Conservation (phyloP, 2,329 filamentous ascomycete species). For the Cordyceps cateniannulata region DNA sequence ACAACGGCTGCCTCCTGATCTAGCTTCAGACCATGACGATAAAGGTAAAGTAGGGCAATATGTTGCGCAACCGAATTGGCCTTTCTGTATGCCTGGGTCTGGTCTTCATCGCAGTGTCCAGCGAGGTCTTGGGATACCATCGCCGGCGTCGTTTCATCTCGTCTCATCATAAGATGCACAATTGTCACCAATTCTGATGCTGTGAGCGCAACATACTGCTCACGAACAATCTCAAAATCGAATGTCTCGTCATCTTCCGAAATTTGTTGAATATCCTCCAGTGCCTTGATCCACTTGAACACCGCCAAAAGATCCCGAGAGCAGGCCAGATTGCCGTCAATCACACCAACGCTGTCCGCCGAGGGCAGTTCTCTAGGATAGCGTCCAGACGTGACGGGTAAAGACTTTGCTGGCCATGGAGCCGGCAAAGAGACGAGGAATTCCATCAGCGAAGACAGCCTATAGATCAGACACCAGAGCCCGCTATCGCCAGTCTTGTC, state of each 20-base stretch:
- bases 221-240: background rate
- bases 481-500: background rate
- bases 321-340: slow-evolving; percentile 5
- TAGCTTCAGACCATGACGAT: background rate
- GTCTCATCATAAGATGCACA: background rate
- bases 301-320: background rate
- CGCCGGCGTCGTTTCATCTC: background rate
- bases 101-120: background rate
- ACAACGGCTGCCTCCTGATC: background rate
- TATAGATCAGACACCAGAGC: background rate
- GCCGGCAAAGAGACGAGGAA: slow-evolving; percentile 2
- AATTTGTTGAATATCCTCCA: background rate
- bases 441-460: background rate
- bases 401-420: background rate
- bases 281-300: background rate
- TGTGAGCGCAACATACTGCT: background rate
- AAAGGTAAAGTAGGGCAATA: background rate
- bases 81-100: background rate
- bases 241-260: background rate
- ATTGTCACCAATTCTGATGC: background rate
- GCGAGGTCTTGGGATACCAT: slow-evolving; percentile 1
- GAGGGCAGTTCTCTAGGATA: background rate
- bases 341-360: background rate
- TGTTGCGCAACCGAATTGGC: background rate
- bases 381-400: background rate